Evolutionary conservation across 2,329 filamentous ascomycete genomes (phyloP).

Genomic region (Thielaviopsis musarum): DNA sequence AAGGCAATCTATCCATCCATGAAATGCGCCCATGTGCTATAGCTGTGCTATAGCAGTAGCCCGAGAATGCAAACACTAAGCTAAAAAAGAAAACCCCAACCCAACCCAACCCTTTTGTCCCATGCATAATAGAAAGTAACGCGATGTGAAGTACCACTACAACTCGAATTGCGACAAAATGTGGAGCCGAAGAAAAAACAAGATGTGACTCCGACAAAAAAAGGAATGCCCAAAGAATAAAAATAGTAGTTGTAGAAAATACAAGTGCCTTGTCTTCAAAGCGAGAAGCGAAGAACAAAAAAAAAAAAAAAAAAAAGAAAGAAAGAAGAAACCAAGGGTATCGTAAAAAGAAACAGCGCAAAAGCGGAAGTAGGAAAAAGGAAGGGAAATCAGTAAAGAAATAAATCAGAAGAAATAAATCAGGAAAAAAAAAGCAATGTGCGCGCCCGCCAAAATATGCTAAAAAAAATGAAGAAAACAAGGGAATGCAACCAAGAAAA

Average conservation of each 20-base stretch:
- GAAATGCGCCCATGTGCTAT: too few relatives aligned
- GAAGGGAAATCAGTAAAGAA: slow-evolving; percentile 1
- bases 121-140: too few relatives aligned
- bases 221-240: background rate
- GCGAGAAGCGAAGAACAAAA: slow-evolving; percentile 4
- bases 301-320: background rate
- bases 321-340: background rate
- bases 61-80: too few relatives aligned
- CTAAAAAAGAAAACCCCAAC: too few relatives aligned
- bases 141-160: too few relatives aligned
- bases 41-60: too few relatives aligned
- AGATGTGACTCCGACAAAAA: background rate
- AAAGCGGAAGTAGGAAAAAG: background rate
- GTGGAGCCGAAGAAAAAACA: background rate
- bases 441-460: background rate
- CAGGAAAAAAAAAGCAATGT: background rate
- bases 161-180: too few relatives aligned
- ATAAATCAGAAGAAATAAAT: slow-evolving; percentile 1
- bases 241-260: background rate
- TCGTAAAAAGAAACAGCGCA: background rate
- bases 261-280: slow-evolving; percentile 2
- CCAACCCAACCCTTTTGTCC: too few relatives aligned
- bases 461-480: background rate
- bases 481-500: slow-evolving; percentile 1
- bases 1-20: too few relatives aligned